Base-by-base conservation (phyloP, 2,329 filamentous ascomycete genomes). In the Colletotrichum limetticola region DNA sequence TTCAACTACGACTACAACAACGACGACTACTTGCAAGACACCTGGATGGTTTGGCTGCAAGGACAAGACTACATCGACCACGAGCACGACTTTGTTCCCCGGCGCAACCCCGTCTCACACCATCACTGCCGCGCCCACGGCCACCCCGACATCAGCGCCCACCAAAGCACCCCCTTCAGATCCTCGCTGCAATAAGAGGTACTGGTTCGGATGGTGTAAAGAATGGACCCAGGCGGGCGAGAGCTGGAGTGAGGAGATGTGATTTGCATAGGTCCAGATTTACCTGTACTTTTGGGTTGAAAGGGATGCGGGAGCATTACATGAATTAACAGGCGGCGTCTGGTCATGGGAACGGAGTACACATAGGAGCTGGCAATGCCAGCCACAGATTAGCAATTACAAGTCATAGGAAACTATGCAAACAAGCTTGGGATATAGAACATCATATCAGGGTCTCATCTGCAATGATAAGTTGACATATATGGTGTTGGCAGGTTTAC, bases 1-100 rank as follows among this genome's bases (percentile, higher is more conserved):
- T 9, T 73, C 77, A 9, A 75, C 77, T 2, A 78, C 76, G 6
- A 79, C 77, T 9, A 77, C 76, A 1, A 76, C 77, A 3, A 77
- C 76, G 0, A 58, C 74, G 57, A 82, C 83, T 0, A 83, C 82
- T 6, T 91, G 89, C 75, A 76, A 85, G 64, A 87, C 84, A 2
- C 89, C 89, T 1, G 89, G 90, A 4, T 79, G 83, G 58, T 89
- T 91, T 78, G 89, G 89, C 5, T 91, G 89, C 76, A 80, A 83
- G 75, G 83, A 88, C 77, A 68, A 81, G 22, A 78, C 80, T 2
- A 79, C 83, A 3, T 79, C 79, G 26, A 76, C 77, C 30, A 62
- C n/a, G 28, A 55, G 46, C 28, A 37, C 61, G 30, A 55, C 63
- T 19, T 52, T 69, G 11, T 16, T 72, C 9, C 68, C 62, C 42